Percentiles rank a stretch among this genome's conserved stretches.
Evolutionary conservation across 352 stramenopile species (phyloP).

Genomic region (Thraustochytrium sp.): DNA sequence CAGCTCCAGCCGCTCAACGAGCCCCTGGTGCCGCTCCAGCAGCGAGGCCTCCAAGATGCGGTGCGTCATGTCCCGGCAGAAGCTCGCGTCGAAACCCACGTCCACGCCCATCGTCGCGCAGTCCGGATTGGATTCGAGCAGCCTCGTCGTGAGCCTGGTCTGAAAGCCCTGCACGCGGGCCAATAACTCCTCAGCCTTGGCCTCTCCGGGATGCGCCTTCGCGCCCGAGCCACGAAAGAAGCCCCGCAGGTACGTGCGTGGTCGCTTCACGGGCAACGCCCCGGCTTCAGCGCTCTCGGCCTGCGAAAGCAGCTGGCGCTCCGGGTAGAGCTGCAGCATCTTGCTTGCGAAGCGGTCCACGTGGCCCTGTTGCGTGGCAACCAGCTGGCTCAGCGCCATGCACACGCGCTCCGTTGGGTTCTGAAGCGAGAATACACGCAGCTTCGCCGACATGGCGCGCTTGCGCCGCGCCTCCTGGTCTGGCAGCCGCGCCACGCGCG

Average conservation of each 20-base stretch:
- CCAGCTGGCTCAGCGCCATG: background rate
- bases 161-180: background rate
- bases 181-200: background rate
- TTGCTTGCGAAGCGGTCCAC: slow-evolving; percentile 8
- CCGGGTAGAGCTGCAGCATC: background rate
- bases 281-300: no score
- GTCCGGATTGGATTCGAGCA: background rate
- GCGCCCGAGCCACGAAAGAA: no score
- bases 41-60: slow-evolving; percentile 18
- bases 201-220: background rate
- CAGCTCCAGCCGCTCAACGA: background rate
- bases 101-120: background rate
- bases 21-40: background rate
- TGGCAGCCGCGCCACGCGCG: background rate
- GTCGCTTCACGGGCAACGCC: no score
- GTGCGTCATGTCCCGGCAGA: background rate
- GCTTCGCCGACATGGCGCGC: background rate
- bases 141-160: background rate
- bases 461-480: background rate
- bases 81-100: background rate
- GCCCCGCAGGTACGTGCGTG: no score
- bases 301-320: background rate
- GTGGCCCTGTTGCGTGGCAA: background rate
- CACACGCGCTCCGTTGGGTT: background rate
- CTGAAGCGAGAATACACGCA: background rate